Evolutionary conservation across 345 rosid genomes (phyloP), one percentile per base, ranked within the genome.

Genomic region (thale cress (Arabidopsis thaliana)): DNA sequence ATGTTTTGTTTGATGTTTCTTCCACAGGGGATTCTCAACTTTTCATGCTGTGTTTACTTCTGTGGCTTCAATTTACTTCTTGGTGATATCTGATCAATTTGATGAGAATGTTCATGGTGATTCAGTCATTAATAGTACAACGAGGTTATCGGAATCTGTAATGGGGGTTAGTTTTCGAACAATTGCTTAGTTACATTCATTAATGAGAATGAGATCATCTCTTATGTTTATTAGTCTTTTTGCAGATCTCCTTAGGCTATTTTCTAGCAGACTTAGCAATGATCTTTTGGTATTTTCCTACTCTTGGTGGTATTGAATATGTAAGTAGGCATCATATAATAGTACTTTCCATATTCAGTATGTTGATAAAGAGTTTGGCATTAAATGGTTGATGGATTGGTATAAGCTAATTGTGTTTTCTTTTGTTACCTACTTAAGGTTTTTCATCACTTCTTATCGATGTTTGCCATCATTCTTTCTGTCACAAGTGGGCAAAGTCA

Each of bases 21-120:
- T 28, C 32, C 11, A 14, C 88, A 92, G 97, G 85, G 97, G 93
- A 41, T 88, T 92, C 84, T 92, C 97, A 40, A 92, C 97, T 37
- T 78, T 87, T 65, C 97, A 92, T 80, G 97, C 97, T 65, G 11
- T 92, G 48, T 16, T 88, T 55, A 89, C 79, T 33, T 81, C 93
- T 28, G 74, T 76, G 74, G 87, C 87, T 76, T 87, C 97, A 65
- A 67, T 87, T 33, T 88, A 92, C 65, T 82, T 92, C 7, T 48
- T 92, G 65, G 62, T 85, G 59, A 63, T 88, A 16, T 87, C 97
- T 14, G 86, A 80, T 76, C 86, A 87, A 34, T 90, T 90, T 71
- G 59, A 76, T 52, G 90, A 84, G 76, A 83, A 76, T 69, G 78
- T 82, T 83, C 75, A 71, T 72, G 89, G 84, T 52, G 87, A 75